A percentile compares a stretch with the other conserved stretches of the same genome.
Conservation (phyloP, 139 green algal genomes). For the Coccomyxa sp. region DNA sequence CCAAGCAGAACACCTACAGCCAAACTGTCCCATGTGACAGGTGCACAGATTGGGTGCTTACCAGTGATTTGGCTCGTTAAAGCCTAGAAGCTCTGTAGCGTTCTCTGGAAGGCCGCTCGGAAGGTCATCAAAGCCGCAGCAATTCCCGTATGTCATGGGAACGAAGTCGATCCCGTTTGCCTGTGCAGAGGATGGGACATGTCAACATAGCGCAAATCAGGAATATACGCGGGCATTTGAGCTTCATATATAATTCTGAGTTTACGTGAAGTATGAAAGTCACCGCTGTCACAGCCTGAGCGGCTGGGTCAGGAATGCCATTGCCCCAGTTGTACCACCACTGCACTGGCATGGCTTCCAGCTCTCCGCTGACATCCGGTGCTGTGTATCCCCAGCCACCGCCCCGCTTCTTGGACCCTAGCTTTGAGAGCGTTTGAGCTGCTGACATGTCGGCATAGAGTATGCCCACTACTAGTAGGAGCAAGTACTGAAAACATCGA, state of each 20-base stretch:
- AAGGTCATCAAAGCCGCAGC: background rate
- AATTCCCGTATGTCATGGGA: background rate
- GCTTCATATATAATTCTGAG: no score
- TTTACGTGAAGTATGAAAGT: no score
- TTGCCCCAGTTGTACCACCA: background rate
- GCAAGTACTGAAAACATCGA: no score
- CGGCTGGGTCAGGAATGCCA: background rate
- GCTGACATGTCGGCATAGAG: no score
- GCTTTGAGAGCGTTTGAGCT: no score
- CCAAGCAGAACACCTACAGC: background rate
- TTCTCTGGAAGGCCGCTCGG: background rate
- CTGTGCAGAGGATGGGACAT: no score
- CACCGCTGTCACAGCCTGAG: background rate
- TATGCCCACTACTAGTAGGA: no score
- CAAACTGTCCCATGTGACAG: background rate
- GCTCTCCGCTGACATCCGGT: background rate
- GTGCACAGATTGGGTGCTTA: background rate
- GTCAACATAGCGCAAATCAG: no score
- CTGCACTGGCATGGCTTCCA: background rate
- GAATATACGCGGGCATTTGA: no score
- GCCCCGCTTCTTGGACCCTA: no score
- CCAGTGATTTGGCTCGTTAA: conserved; percentile 20
- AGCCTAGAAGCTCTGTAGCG: conserved; percentile 8
- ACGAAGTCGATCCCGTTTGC: background rate
- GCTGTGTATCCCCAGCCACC: background rate